These are phyloP conservation scores for Penicillium antarcticum DNA, from an alignment of 495 filamentous ascomycete species.

Conservation along the genomic window DNA sequence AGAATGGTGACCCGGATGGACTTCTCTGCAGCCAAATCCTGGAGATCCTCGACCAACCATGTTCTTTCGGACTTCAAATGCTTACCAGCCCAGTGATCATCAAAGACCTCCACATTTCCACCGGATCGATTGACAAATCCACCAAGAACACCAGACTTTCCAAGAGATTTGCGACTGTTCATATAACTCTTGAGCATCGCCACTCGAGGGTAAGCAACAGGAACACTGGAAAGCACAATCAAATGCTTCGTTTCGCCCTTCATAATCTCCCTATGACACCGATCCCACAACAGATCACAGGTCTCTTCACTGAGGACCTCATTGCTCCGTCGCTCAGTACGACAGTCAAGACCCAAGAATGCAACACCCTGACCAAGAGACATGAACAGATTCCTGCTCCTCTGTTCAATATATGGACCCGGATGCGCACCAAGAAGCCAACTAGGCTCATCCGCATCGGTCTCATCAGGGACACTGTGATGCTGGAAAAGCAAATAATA, in stretches of 20 bases:
- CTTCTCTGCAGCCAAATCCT: slow-evolving; percentile 85
- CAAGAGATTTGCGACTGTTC: slow-evolving; percentile 84
- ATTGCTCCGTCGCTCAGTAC: slow-evolving; percentile 82
- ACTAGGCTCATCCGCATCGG: slow-evolving; percentile 77
- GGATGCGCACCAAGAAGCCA: slow-evolving; percentile 79
- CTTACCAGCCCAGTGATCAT: slow-evolving; percentile 97
- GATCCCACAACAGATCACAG: slow-evolving; percentile 80
- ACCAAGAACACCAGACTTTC: slow-evolving; percentile 76
- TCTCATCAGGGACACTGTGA: slow-evolving; percentile 78
- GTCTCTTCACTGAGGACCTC: slow-evolving; percentile 77
- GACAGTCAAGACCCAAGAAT: slow-evolving; percentile 84
- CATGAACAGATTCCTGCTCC: slow-evolving; percentile 84
- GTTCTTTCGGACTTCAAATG: slow-evolving; percentile 86
- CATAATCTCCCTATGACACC: slow-evolving; percentile 74
- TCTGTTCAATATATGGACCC: slow-evolving; percentile 87
- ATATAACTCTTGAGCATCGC: slow-evolving; percentile 64
- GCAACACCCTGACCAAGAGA: slow-evolving; percentile 71
- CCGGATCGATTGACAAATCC: slow-evolving; percentile 85
- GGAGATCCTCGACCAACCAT: slow-evolving; percentile 83
- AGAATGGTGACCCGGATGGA: slow-evolving; percentile 88
- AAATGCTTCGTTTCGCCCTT: slow-evolving; percentile 85
- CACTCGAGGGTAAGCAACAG: slow-evolving; percentile 90
- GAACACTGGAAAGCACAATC: slow-evolving; percentile 79
- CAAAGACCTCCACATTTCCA: slow-evolving; percentile 87
- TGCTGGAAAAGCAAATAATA: slow-evolving; percentile 99